Base-by-base conservation (phyloP, 352 stramenopile genomes). In the Blastocystis sp. region DNA sequence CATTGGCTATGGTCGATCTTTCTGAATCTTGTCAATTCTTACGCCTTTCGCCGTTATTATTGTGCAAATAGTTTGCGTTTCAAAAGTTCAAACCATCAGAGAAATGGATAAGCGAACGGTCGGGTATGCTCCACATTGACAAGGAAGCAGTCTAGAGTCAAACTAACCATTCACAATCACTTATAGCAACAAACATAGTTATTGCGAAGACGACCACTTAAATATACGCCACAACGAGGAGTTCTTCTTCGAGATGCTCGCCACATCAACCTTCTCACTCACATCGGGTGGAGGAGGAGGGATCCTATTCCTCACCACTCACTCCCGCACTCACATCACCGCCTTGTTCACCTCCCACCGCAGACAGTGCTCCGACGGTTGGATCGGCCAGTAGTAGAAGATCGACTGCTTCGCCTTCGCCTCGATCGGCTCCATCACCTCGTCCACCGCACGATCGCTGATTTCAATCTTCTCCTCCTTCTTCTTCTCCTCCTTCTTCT, bases 301-400 rank as follows among this genome's bases (percentile, higher is more conserved):
- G 52, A 76, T 76, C 23, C 65, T 76, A 76, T n/a, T n/a, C 23
- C 9, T 28, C n/a, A 76, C 52, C 52, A n/a, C n/a, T 70, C 53
- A 0, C 21, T 17, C 34, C n/a, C 2, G 43, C 65, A 28, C 65
- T 41, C 23, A 76, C 65, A 28, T 76, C 43, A 38, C 28, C 28
- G 28, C 28, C 28, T 34, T 34, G 28, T 34, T 34, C 0, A 34
- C 28, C 28, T 34, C 28, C 65, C 65, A 76, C 5, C 65, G 65
- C n/a, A 28, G 9, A 41, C 38, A 76, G 5, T 43, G 43, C 65
- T 76, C 65, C 43, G 43, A 9, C 14, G 65, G 65, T 0, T 53
- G 65, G 52, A 76, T 76, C 34, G 65, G 65, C 65, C 65, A 76
- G 43, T 76, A 76, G n/a, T 76, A 76, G 23, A 28, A 76, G 9